phyloP scores from a whole-genome alignment of 176 grass and related monocot species.

The Phragmites australis region DNA sequence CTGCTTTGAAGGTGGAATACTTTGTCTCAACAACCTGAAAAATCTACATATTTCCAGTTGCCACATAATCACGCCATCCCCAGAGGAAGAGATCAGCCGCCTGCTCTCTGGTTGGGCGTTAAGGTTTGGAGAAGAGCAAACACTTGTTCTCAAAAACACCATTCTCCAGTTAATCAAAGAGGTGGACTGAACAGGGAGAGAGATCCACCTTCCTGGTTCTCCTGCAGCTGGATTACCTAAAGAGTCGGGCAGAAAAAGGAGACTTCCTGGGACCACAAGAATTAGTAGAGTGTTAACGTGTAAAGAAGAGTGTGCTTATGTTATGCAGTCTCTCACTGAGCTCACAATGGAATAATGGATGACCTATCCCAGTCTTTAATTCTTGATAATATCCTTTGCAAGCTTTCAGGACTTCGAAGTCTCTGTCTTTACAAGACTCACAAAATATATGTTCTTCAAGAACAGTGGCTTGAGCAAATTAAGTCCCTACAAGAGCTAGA shows the following conservation, averaged over 20 bases:
- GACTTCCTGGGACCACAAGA: neutral
- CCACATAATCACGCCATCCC: neutral
- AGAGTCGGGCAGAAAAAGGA: neutral
- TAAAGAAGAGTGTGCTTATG: neutral
- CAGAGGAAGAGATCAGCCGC: neutral
- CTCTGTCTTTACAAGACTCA: neutral
- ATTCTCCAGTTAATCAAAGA: constrained; percentile 1
- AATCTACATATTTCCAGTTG: neutral
- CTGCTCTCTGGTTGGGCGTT: neutral
- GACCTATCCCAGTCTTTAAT: neutral
- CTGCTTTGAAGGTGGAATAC: constrained; percentile 11
- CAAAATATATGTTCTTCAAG: neutral
- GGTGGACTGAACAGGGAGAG: neutral
- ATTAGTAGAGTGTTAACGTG: neutral
- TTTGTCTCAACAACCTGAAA: constrained; percentile 16
- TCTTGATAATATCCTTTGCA: neutral
- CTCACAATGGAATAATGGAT: neutral
- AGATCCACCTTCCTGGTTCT: neutral
- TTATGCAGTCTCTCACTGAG: constrained; percentile 21
- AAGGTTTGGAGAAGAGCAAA: neutral
- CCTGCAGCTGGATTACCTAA: neutral
- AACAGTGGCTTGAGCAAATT: constrained; percentile 12
- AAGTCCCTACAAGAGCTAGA: constrained; percentile 18
- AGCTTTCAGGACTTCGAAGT: neutral
- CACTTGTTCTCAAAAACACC: neutral